Evolutionary conservation across 805 yeast species (phyloP), one percentile per base, ranked within the genome.

Genomic region (Candida cerambycidarum): DNA sequence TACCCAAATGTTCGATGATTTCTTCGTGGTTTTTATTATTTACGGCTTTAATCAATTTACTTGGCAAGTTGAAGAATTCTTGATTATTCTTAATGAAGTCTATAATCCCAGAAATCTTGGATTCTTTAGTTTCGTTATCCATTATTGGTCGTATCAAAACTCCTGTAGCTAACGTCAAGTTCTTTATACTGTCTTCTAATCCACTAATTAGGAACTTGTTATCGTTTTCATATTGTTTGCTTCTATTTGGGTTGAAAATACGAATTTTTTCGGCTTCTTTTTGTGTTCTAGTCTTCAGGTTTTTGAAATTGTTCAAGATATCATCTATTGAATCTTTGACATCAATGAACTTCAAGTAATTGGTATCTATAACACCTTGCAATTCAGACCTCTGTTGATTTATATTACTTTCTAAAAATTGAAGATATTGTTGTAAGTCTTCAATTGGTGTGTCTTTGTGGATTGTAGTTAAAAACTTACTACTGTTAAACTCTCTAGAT

Each of bases 111-210:
- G 52, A 32, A 16, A 69, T 48, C 41, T 69, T 70, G 7, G 42
- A 43, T 51, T 68, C 73, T 44, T 59, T 64, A 18, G 55, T 52
- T 41, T 63, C 61, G 42, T 66, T 66, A 28, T 70, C 75, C 48
- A 60, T 53, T 11, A 70, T 64, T 5, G 76, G 76, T 34, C 73
- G 54, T 23, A 70, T 67, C 61, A 67, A 61, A 32, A 67, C 51
- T 6, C 69, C 52, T 0, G 73, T 60, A 1, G 69, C 56, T 25
- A 64, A 49, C 40, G 67, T 69, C 36, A 70, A 52, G 47, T 67
- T 66, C 43, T 67, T 67, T 29, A 70, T 56, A 3, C 69, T 56
- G 36, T 61, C 67, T 48, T 70, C 76, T 28, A 70, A 54, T 40
- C 63, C 71, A 19, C 55, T 53, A 24, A 70, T 53, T 1, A 67